These are phyloP conservation scores for Chimonanthus praecox DNA, from an alignment of 164 flowering plant genomes.

Conservation along the genomic window DNA sequence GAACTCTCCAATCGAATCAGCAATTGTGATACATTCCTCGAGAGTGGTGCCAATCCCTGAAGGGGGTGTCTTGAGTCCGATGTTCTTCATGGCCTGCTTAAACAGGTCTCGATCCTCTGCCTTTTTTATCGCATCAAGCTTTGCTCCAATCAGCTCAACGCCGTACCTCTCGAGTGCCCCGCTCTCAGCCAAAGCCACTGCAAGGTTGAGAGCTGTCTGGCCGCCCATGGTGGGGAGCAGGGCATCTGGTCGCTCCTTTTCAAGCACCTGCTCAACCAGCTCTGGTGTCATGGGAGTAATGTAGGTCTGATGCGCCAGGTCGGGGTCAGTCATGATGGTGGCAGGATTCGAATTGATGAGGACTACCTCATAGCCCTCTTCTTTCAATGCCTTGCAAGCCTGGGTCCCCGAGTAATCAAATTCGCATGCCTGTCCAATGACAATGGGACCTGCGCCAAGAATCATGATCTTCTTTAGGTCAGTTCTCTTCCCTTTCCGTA, in stretches of 20 bases:
- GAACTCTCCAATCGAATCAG: constrained; percentile 66
- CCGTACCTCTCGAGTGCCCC: constrained; percentile 71
- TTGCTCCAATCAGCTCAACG: constrained; percentile 92
- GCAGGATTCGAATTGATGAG: constrained; percentile 97
- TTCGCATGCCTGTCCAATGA: constrained; percentile 98
- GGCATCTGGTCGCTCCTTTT: constrained; percentile 93
- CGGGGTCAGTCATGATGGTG: constrained; percentile 98
- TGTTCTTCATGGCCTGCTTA: constrained; percentile 87
- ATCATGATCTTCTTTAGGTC: constrained; percentile 93
- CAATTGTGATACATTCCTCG: constrained; percentile 78
- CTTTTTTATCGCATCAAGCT: constrained; percentile 87
- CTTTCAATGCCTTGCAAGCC: constrained; percentile 85
- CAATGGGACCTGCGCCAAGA: constrained; percentile 93
- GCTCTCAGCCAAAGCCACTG: constrained; percentile 82
- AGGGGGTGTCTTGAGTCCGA: constrained; percentile 85
- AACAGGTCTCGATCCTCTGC: constrained; percentile 94
- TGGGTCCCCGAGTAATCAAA: constrained; percentile 98
- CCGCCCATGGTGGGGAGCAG: constrained; percentile 99
- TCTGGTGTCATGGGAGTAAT: constrained; percentile 90
- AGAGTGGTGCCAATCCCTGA: constrained; percentile 83
- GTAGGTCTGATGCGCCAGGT: constrained; percentile 77
- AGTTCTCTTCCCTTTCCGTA: constrained; percentile 54
- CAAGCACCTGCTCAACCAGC: constrained; percentile 76
- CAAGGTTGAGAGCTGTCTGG: constrained; percentile 90
- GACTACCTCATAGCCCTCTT: constrained; percentile 89